Evolutionary conservation across 2,329 filamentous ascomycete species (phyloP).

Genomic region (Penicillium sp.): DNA sequence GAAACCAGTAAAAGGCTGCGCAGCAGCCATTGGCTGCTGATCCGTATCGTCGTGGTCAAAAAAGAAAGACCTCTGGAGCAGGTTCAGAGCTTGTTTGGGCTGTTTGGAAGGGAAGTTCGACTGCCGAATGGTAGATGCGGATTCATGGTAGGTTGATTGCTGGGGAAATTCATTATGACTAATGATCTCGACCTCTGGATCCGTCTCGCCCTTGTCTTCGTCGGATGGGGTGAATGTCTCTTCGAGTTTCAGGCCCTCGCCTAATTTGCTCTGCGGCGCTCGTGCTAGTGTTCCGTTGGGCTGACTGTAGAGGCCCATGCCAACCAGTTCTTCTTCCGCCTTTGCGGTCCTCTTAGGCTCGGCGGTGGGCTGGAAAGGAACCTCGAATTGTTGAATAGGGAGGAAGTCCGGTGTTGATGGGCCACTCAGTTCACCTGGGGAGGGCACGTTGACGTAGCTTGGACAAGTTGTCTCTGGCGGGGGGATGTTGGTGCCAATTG

Average conservation of each 20-base stretch:
- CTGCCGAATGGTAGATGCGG: constrained; percentile 9
- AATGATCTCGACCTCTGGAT: constrained; percentile 34
- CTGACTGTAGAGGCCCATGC: constrained; percentile 76
- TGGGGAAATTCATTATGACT: constrained; percentile 9
- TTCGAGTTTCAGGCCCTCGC: constrained; percentile 76
- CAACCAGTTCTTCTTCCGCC: constrained; percentile 45
- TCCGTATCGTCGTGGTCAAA: constrained; percentile 32
- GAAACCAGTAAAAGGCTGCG: constrained; percentile 29
- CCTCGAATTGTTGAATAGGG: constrained; percentile 35
- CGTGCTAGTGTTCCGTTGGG: constrained; percentile 60
- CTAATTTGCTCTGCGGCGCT: constrained; percentile 57
- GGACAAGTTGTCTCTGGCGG: constrained; percentile 30
- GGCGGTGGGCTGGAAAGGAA: constrained; percentile 21
- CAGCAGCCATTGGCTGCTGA: constrained; percentile 20
- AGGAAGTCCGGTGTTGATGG: constrained; percentile 41
- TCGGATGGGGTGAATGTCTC: constrained; percentile 70
- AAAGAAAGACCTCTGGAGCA: constrained; percentile 35
- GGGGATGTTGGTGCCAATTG: constrained; percentile 33
- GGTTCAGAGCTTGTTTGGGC: constrained; percentile 24
- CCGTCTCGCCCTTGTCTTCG: constrained; percentile 58
- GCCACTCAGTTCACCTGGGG: constrained; percentile 34
- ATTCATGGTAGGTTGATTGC: constrained; percentile 7
- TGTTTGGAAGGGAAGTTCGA: constrained; percentile 15
- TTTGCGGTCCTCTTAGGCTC: constrained; percentile 55
- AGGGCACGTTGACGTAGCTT: constrained; percentile 36